Base-by-base conservation (phyloP, 2,329 filamentous ascomycete genomes). In the Anthostomella pinea region DNA sequence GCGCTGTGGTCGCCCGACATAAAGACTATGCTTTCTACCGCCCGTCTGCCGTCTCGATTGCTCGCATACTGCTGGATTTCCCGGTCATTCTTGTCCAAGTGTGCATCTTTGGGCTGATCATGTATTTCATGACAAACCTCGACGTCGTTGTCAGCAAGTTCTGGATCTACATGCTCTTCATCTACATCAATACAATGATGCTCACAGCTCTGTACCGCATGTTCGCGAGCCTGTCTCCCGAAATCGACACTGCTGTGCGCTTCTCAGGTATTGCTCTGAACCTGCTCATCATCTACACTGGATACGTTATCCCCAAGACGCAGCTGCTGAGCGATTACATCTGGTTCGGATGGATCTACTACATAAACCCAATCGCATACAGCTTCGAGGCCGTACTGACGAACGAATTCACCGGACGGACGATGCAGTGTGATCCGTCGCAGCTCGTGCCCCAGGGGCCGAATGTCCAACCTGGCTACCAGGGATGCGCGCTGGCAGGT, bases 81-180 rank as follows among this genome's bases (percentile, higher is more conserved):
- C 60, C 79, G 0, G 48, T 73, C 5, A 79, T 90, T 45, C 66
- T 87, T 9, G 37, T 73, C 6, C 84, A 86, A 48, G 70, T 82
- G 0, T 64, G 83, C 35, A 64, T 79, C 14, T 90, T 89, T 64
- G 85, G 85, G 43, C 30, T 87, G 24, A 73, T 82, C 13, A 68
- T 90, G 23, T 91, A 90, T 65, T 90, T 89, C 62, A 82, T 91
- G 81, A 77, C 81, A 0, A 79, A 83, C 33, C 69, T 91, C 2
- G 72, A 81, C 35, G 67, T 81, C 18, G 75, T 78, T 18, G 72
- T 83, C 0, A 81, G 78, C 27, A 72, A 82, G 16, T 85, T 84
- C 57, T 85, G 83, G 55, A 80, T 82, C 35, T 76, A 77, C 49
- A 73, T 77, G 41, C 59, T 84, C 1, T 78, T 85, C 43, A 72